Conservation (phyloP, 2,329 filamentous ascomycete genomes). For the Paramyrothecium sp. region DNA sequence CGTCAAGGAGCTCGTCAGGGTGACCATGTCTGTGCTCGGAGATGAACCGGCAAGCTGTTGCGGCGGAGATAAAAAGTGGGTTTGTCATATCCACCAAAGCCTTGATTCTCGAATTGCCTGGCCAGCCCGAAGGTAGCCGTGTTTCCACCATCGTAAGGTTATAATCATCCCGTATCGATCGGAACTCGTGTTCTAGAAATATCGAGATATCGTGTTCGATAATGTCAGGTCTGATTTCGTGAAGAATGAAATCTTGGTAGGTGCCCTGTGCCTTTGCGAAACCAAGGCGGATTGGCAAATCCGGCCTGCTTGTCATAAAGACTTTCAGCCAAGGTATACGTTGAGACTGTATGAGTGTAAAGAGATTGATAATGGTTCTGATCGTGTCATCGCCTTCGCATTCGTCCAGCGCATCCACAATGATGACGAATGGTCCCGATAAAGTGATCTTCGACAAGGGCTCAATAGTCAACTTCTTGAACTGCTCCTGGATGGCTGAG, state of each 20-base stretch:
- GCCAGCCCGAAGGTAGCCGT: conserved; percentile 23
- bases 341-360: conserved; percentile 8
- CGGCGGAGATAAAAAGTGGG: conserved; percentile 31
- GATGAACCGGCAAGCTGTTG: conserved; percentile 28
- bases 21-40: conserved; percentile 10
- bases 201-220: conserved; percentile 33
- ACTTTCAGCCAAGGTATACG: conserved; percentile 23
- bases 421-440: not conserved
- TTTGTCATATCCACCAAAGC: conserved; percentile 18
- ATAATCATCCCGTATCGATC: not conserved
- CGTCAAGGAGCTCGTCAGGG: conserved; percentile 15
- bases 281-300: conserved; percentile 29
- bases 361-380: conserved; percentile 25
- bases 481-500: conserved; percentile 31
- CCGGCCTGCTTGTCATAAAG: conserved; percentile 40
- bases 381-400: conserved; percentile 15
- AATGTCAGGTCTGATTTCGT: conserved; percentile 26
- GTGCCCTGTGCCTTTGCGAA: conserved; percentile 25
- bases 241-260: conserved; percentile 26
- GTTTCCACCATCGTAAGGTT: not conserved
- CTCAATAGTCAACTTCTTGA: conserved; percentile 30
- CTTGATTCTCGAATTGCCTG: conserved; percentile 6
- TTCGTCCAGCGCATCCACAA: not conserved
- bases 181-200: conserved; percentile 20
- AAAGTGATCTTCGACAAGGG: conserved; percentile 1